Percentiles rank a stretch among this genome's conserved stretches.
These are phyloP conservation scores for Pseudopyricularia javanii DNA, from an alignment of 2,329 filamentous ascomycete genomes.

Conservation along the genomic window DNA sequence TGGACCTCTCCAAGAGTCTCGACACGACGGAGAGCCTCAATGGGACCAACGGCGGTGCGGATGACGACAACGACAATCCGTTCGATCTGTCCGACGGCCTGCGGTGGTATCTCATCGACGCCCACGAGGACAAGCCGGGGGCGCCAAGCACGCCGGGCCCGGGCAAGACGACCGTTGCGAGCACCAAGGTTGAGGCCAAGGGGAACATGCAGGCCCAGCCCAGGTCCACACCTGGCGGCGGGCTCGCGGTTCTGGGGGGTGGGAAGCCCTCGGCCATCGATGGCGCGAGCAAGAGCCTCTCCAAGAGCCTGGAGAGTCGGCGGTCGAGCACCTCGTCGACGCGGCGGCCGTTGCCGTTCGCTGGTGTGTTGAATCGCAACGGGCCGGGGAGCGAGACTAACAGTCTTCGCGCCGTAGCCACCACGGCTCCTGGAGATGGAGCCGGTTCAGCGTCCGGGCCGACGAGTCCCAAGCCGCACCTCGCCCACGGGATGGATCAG, in stretches of 20 bases:
- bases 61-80: slow-evolving; percentile 86
- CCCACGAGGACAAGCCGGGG: slow-evolving; percentile 80
- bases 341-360: slow-evolving; percentile 50
- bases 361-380: slow-evolving; percentile 27
- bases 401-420: slow-evolving; percentile 36
- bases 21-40: slow-evolving; percentile 37
- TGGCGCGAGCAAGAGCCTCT: slow-evolving; percentile 65
- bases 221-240: slow-evolving; percentile 26
- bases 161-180: slow-evolving; percentile 82
- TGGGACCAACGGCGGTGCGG: slow-evolving; percentile 20
- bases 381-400: slow-evolving; percentile 46
- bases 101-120: slow-evolving; percentile 93
- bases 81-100: slow-evolving; percentile 93
- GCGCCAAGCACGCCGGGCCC: slow-evolving; percentile 87
- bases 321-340: slow-evolving; percentile 79
- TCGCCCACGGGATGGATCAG: slow-evolving; percentile 9
- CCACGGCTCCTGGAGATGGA: slow-evolving; percentile 7
- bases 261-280: slow-evolving; percentile 48
- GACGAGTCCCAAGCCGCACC: slow-evolving; percentile 24
- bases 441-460: slow-evolving; percentile 16
- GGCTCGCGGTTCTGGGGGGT: slow-evolving; percentile 15
- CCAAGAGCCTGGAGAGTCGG: slow-evolving; percentile 81
- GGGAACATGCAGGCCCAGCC: slow-evolving; percentile 52
- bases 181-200: slow-evolving; percentile 74
- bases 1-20: slow-evolving; percentile 76